Evolutionary conservation across 345 rosid species (phyloP), one percentile per base, ranked within the genome.

Genomic region (Murraya paniculata): DNA sequence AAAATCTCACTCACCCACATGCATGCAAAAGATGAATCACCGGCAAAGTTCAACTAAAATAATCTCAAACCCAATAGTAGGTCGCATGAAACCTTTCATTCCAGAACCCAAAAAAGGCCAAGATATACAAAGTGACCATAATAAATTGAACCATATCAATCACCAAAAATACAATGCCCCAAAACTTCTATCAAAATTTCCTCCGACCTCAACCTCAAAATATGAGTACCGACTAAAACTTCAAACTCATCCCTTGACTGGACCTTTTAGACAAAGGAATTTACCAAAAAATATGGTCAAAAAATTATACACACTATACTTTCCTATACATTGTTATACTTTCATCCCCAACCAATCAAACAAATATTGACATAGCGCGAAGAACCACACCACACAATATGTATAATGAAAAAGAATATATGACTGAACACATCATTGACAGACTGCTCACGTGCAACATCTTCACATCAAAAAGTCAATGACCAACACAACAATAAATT

Each of bases 171-270:
- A 56, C 60, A 77, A 55, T 27, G 25, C 78, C 72, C 60, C 81
- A 77, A 81, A 77, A 75, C 53, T 61, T 71, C 67, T 68, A 22
- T 30, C 25, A 45, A 35, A 66, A 71, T 59, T 38, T 67, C 62
- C 80, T 50, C 78, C 22, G n/a, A n/a, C 79, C 78, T 61, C 74
- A n/a, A 57, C 67, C 79, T 69, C 41, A 48, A 41, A 76, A 13
- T 6, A 22, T 25, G 35, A 65, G 27, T 9, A 16, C 78, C 66
- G n/a, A 45, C 64, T 72, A 31, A 45, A 53, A 72, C 18, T 10
- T 53, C 60, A 69, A 77, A 69, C 39, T 62, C 60, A 70, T 64
- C 48, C 60, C 60, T 28, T 14, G 14, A 69, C 28, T n/a, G 27
- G 8, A 53, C 48, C 59, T 57, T 71, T 65, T 22, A 36, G 73